Conservation (phyloP, 2,329 filamentous ascomycete species). For the Cordyceps fumosorosea region DNA sequence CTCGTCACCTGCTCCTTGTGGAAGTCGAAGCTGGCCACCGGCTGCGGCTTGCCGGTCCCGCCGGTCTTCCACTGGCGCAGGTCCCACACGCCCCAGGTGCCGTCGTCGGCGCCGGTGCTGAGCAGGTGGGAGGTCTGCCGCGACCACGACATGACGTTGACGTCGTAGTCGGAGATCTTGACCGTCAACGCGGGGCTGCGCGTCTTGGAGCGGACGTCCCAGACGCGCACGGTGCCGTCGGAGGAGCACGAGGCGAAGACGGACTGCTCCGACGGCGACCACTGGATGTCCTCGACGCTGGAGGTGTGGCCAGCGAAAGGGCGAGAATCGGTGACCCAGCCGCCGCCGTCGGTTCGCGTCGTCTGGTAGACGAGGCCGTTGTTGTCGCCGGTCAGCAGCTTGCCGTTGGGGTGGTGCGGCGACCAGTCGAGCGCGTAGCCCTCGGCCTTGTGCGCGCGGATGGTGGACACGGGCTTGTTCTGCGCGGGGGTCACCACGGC, state of each 20-base stretch:
- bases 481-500: constrained; percentile 72
- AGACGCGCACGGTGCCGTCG: constrained; percentile 91
- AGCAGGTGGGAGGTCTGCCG: constrained; percentile 81
- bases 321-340: constrained; percentile 79
- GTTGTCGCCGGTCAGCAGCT: constrained; percentile 87
- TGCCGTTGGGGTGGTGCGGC: constrained; percentile 65
- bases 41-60: constrained; percentile 55
- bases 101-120: constrained; percentile 87
- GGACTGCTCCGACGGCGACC: constrained; percentile 87
- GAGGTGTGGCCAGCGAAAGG: constrained; percentile 77
- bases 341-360: constrained; percentile 77
- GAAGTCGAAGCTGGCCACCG: constrained; percentile 90
- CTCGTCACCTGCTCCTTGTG: constrained; percentile 96
- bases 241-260: constrained; percentile 92
- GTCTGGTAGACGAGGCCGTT: constrained; percentile 85
- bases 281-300: constrained; percentile 92
- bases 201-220: constrained; percentile 89
- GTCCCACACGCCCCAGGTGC: constrained; percentile 94
- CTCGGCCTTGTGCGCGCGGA: constrained; percentile 86
- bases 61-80: constrained; percentile 79
- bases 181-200: constrained; percentile 83
- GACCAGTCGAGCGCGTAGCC: constrained; percentile 99
- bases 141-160: constrained; percentile 97
- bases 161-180: constrained; percentile 74
- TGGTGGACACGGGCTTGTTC: constrained; percentile 80